Percentiles rank a stretch among this genome's conserved stretches.
Evolutionary conservation across 345 rosid species (phyloP).

Genomic region (Gossypium stocksii): DNA sequence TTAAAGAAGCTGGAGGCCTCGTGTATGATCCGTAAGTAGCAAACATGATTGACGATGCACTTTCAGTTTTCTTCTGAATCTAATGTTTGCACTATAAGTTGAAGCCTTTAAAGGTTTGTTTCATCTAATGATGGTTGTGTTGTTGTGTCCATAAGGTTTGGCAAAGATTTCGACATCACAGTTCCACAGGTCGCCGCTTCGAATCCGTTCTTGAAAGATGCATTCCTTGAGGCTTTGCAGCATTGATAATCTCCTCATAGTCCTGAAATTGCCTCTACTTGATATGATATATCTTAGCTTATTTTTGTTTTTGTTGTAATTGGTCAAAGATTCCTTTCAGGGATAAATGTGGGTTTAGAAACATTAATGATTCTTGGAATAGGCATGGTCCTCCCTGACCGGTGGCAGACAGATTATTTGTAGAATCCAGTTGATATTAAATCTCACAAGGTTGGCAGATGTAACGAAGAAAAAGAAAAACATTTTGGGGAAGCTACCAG

Average conservation of each 20-base stretch:
- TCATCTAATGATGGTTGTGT: conserved; percentile 5
- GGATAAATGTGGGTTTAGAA: neutral
- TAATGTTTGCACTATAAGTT: neutral
- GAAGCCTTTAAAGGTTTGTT: neutral
- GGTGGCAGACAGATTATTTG: neutral
- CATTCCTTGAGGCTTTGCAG: conserved; percentile 59
- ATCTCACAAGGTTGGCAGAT: neutral
- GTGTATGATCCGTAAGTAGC: conserved; percentile 84
- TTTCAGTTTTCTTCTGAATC: neutral
- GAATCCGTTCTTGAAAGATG: conserved; percentile 62
- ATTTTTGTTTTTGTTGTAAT: neutral
- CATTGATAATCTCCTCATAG: neutral
- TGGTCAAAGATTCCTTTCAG: neutral
- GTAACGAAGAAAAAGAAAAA: no score
- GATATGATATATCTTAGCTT: neutral
- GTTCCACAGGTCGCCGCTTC: conserved; percentile 85
- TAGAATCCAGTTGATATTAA: conserved; percentile 1
- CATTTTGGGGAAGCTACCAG: neutral
- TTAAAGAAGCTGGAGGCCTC: conserved; percentile 85
- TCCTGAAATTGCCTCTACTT: neutral
- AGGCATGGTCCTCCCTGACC: neutral
- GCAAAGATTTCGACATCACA: conserved; percentile 77
- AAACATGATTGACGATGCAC: neutral
- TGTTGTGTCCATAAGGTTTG: conserved; percentile 51
- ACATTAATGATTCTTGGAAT: neutral